A percentile compares a stretch with the other conserved stretches of the same genome.
These are phyloP conservation scores for Schizopora paradoxa DNA, from an alignment of 1,284 basidiomycete genomes.

Conservation along the genomic window DNA sequence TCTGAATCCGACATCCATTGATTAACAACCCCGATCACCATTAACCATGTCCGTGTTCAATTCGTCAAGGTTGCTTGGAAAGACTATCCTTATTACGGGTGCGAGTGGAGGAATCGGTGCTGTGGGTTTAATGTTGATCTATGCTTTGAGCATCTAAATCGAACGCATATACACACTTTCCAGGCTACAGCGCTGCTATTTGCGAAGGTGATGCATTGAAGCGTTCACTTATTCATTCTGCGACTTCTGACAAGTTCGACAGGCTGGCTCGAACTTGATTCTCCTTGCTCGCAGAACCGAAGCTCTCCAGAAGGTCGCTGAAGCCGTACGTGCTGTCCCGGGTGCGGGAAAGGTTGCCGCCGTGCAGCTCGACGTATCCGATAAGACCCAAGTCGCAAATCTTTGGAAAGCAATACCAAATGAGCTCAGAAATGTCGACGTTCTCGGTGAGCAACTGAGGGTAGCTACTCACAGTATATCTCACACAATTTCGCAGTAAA, in stretches of 20 bases:
- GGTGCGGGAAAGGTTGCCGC: constrained; percentile 66
- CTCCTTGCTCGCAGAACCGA: constrained; percentile 67
- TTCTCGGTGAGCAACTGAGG: constrained; percentile 51
- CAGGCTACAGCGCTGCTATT: constrained; percentile 83
- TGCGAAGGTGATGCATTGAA: constrained; percentile 54
- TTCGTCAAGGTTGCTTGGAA: constrained; percentile 68
- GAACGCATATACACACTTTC: constrained; percentile 7
- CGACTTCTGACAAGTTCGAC: constrained; percentile 5
- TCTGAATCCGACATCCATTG: constrained; percentile 1
- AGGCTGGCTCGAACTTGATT: constrained; percentile 79
- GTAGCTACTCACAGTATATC: neutral
- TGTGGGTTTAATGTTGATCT: constrained; percentile 35
- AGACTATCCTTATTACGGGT: constrained; percentile 84
- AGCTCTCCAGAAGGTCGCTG: constrained; percentile 55
- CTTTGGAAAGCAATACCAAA: constrained; percentile 66
- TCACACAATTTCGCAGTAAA: constrained; percentile 49
- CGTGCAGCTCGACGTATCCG: constrained; percentile 70
- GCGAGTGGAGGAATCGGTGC: constrained; percentile 82
- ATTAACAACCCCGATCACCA: neutral
- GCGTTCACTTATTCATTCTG: constrained; percentile 1
- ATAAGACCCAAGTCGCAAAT: constrained; percentile 59
- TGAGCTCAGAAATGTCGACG: constrained; percentile 63
- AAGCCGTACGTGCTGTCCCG: constrained; percentile 57
- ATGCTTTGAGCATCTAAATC: neutral
- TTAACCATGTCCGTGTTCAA: constrained; percentile 71